phyloP scores from a whole-genome alignment of 2,329 filamentous ascomycete genomes.

The Lecanicillium sp. region DNA sequence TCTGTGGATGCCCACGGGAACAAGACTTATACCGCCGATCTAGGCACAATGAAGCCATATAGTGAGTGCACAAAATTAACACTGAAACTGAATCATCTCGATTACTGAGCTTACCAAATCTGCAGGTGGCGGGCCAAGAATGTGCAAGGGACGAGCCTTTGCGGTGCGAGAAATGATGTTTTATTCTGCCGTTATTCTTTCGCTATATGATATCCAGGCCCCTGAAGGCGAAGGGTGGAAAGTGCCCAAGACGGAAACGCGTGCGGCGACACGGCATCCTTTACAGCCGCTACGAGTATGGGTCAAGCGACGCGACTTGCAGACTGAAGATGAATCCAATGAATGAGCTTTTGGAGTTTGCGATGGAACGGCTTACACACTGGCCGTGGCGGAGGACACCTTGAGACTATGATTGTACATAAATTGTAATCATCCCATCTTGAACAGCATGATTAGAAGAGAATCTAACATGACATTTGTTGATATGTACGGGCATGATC shows the following conservation, averaged over 20 bases:
- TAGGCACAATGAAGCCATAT: slow-evolving; percentile 22
- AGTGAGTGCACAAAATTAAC: slow-evolving; percentile 17
- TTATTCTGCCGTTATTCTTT: slow-evolving; percentile 24
- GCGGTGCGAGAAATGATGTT: slow-evolving; percentile 25
- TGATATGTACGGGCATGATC: too few relatives aligned
- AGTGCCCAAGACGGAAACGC: slow-evolving; percentile 16
- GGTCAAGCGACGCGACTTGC: slow-evolving; percentile 20
- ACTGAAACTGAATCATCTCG: not conserved
- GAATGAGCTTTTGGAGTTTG: too few relatives aligned
- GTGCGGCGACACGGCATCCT: slow-evolving; percentile 19
- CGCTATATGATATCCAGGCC: slow-evolving; percentile 27
- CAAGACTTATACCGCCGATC: slow-evolving; percentile 13
- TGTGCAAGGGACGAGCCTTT: slow-evolving; percentile 24
- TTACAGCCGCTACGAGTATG: slow-evolving; percentile 21
- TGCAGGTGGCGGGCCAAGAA: slow-evolving; percentile 21
- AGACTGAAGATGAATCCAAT: not conserved
- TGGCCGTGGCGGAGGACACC: too few relatives aligned
- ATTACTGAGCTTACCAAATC: slow-evolving; percentile 7
- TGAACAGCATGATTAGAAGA: too few relatives aligned
- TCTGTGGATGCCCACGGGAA: slow-evolving; percentile 15
- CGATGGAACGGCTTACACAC: too few relatives aligned
- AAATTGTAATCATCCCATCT: too few relatives aligned
- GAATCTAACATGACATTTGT: too few relatives aligned
- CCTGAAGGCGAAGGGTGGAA: slow-evolving; percentile 19
- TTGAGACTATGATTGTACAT: too few relatives aligned